A percentile compares a stretch with the other conserved stretches of the same genome.
Evolutionary conservation across 257 asterid genomes (phyloP).

Genomic region (Scutellaria barbata): DNA sequence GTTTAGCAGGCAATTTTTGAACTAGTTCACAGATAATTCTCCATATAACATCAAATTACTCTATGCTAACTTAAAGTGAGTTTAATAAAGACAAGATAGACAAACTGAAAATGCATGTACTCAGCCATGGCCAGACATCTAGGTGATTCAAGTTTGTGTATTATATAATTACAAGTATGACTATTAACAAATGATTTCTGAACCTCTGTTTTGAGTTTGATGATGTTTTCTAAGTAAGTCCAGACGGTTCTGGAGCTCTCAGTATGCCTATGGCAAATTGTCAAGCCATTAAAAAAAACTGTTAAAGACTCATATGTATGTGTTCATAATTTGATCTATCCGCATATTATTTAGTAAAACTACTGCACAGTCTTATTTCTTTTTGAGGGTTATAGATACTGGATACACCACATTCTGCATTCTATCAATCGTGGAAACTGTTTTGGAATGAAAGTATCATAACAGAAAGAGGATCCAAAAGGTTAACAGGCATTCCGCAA

Average conservation of each 20-base stretch:
- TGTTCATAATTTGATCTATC: constrained; percentile 12
- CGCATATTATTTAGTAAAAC: background rate
- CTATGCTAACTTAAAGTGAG: background rate
- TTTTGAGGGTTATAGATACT: background rate
- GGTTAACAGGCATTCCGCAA: constrained; percentile 13
- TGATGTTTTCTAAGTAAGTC: constrained; percentile 5
- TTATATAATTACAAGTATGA: background rate
- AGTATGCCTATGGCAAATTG: constrained; percentile 7
- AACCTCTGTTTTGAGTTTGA: background rate
- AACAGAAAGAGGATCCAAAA: constrained; percentile 9
- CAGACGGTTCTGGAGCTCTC: background rate
- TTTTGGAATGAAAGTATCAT: background rate
- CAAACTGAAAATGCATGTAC: background rate
- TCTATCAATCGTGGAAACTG: background rate
- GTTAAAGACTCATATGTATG: background rate
- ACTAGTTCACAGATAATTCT: constrained; percentile 13
- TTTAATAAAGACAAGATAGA: background rate
- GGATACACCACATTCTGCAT: constrained; percentile 4
- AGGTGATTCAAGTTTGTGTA: background rate
- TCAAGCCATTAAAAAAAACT: background rate
- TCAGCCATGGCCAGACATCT: constrained; percentile 1
- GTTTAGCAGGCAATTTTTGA: constrained; percentile 11
- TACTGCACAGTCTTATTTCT: background rate
- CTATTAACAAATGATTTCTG: background rate
- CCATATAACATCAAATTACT: constrained; percentile 16